Percentiles rank a stretch among this genome's conserved stretches.
Evolutionary conservation across 306 rosid species (phyloP).

Genomic region (Ziziphus jujuba): DNA sequence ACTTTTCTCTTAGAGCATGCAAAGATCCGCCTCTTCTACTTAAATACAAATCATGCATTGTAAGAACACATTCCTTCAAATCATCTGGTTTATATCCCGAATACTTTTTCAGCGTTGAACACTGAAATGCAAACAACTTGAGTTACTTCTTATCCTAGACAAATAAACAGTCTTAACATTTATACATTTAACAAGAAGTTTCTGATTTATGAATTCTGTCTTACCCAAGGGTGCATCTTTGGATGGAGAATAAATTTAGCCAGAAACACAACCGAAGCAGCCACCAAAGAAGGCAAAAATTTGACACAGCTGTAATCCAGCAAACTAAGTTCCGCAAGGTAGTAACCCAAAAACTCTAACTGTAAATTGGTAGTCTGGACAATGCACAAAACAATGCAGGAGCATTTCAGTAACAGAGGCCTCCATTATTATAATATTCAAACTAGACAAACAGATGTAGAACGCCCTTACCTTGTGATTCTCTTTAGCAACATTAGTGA

Average conservation of each 20-base stretch:
- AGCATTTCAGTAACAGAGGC: slow-evolving; percentile 18
- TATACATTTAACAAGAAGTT: not conserved
- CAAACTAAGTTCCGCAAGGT: slow-evolving; percentile 83
- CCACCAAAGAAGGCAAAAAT: slow-evolving; percentile 84
- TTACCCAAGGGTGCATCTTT: slow-evolving; percentile 81
- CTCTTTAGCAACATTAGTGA: slow-evolving; percentile 49
- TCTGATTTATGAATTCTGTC: not conserved
- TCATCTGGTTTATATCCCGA: slow-evolving; percentile 65
- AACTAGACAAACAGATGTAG: too few species aligned
- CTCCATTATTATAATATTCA: not conserved
- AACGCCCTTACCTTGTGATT: slow-evolving; percentile 42
- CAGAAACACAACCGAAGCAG: slow-evolving; percentile 71
- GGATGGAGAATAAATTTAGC: slow-evolving; percentile 60
- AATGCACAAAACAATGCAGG: slow-evolving; percentile 7
- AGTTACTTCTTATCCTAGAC: not conserved
- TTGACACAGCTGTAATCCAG: slow-evolving; percentile 78
- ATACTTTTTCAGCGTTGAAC: slow-evolving; percentile 35
- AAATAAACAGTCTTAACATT: not conserved
- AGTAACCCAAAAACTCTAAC: slow-evolving; percentile 65
- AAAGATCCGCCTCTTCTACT: slow-evolving; percentile 66
- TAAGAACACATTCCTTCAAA: slow-evolving; percentile 60
- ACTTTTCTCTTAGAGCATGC: slow-evolving; percentile 72
- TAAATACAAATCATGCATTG: slow-evolving; percentile 71
- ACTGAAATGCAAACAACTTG: slow-evolving; percentile 39
- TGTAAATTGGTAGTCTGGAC: slow-evolving; percentile 48